Evolutionary conservation across 2,329 filamentous ascomycete genomes (phyloP), one percentile per base, ranked within the genome.

Genomic region (Fusarium phyllophilum): DNA sequence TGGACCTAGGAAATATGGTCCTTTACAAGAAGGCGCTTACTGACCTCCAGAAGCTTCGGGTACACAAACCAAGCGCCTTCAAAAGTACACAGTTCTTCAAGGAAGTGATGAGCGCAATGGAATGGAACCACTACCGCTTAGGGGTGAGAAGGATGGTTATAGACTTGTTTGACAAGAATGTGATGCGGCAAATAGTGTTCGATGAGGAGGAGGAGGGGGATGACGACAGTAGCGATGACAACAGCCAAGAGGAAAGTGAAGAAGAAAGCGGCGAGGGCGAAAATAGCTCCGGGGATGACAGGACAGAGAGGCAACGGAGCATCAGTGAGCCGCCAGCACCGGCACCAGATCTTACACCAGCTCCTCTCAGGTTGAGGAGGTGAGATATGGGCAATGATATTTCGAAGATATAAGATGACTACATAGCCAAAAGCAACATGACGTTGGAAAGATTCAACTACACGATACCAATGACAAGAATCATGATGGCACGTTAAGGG

Each of bases 1-100:
- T 94, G 20, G 95, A 98, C 78, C 88, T 99, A 66, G 94, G 95
- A 64, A 98, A 98, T 79, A 96, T 96, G 67, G 95, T 99, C 22
- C 87, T 98, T 56, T 95, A 95, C 79, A 97, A 97, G 81, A 93
- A 93, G 80, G 94, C 95, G 11, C 91, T 96, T 58, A 90, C 88
- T 26, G 95, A 98, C 81, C 87, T 99, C 62, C 91, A 89, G 78
- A 88, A 95, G 86, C 88, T 97, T 71, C 95, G 94, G 85, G 85
- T 89, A 59, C 93, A 92, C 78, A 93, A 94, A 77, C 90, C 91
- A 1, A 86, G 91, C 2, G 91, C 91, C 1, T 98, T 99, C 80
- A 89, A 89, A 42, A 92, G 93, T 78, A 89, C 92, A 10, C 86
- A 88, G 10, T 89, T 99, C 46, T 98, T 98, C 85, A 91, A 92